Evolutionary conservation across 2,329 filamentous ascomycete species (phyloP), one percentile per base, ranked within the genome.

Genomic region (Fusarium sp.): DNA sequence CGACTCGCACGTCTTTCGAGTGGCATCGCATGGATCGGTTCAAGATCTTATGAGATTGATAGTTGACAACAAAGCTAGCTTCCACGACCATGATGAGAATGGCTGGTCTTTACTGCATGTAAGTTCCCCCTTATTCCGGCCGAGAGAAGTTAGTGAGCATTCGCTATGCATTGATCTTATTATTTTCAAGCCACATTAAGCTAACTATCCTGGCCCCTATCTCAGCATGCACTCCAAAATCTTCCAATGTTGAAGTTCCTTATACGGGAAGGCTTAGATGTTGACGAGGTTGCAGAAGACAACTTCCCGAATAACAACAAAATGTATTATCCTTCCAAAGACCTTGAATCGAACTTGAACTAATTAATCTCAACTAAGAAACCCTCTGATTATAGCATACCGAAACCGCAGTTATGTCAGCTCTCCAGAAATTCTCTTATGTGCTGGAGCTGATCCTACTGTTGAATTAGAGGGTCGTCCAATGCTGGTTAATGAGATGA

Each of bases 281-380:
- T 45, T 45, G 18, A 45, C 8, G 25, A 27, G 18, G 18, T 45
- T 21, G 23, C 2, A 25, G 0, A 42, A 18, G 4, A 8, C 1
- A 18, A n/a, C n/a, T n/a, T n/a, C n/a, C n/a, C n/a, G n/a, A n/a
- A n/a, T n/a, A n/a, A n/a, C n/a, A n/a, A n/a, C n/a, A n/a, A n/a
- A 21, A 45, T 4, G 42, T 45, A 45, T 7, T 15, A 0, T 45
- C 12, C 21, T 21, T 10, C 8, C 4, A 2, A 7, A 1, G 4
- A 10, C 11, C 11, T 4, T 1, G 0, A 10, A 10, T 3, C 1
- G 5, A 45, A 15, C 1, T 21, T 1, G 0, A 7, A 21, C 42
- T 45, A 45, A 45, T 15, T 5, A 0, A 0, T 0, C 7, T 10
- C 2, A 2, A 15, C 10, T 5, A 1, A 45, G 42, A 0, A 45